phyloP scores from a whole-genome alignment of 2,329 filamentous ascomycete genomes.

The Elsinoe arachidis region DNA sequence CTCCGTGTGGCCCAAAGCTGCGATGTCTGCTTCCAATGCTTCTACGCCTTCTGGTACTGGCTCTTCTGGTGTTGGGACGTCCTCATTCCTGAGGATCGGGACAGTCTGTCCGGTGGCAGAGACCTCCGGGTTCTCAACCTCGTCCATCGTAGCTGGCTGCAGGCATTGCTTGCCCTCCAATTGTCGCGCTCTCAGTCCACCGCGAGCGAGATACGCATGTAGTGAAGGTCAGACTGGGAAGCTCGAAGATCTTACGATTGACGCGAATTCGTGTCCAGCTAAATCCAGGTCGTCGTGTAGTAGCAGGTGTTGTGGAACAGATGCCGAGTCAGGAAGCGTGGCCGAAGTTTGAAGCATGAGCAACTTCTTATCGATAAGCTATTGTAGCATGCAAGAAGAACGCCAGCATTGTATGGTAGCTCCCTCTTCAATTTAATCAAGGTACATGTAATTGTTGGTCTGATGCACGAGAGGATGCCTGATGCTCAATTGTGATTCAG shows the following conservation, averaged over 20 bases:
- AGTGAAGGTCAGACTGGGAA: too few relatives aligned
- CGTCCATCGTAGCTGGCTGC: slow-evolving; percentile 24
- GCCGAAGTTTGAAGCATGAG: background rate
- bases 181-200: too few relatives aligned
- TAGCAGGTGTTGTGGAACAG: background rate
- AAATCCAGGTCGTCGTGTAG: background rate
- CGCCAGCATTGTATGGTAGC: background rate
- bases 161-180: background rate
- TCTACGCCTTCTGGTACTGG: slow-evolving; percentile 5
- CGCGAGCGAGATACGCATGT: too few relatives aligned
- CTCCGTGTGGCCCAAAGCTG: background rate
- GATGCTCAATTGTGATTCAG: too few relatives aligned
- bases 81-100: background rate
- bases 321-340: background rate
- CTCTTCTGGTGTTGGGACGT: background rate
- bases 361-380: background rate
- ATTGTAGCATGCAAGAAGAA: background rate
- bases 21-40: background rate
- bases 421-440: too few relatives aligned
- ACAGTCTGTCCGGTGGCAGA: slow-evolving; percentile 25
- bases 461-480: too few relatives aligned
- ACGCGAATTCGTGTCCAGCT: background rate
- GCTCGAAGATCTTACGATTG: too few relatives aligned
- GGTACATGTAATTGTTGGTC: too few relatives aligned
- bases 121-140: slow-evolving; percentile 30